Base-by-base conservation (phyloP, 306 rosid species). In the Prunus fruticosa region DNA sequence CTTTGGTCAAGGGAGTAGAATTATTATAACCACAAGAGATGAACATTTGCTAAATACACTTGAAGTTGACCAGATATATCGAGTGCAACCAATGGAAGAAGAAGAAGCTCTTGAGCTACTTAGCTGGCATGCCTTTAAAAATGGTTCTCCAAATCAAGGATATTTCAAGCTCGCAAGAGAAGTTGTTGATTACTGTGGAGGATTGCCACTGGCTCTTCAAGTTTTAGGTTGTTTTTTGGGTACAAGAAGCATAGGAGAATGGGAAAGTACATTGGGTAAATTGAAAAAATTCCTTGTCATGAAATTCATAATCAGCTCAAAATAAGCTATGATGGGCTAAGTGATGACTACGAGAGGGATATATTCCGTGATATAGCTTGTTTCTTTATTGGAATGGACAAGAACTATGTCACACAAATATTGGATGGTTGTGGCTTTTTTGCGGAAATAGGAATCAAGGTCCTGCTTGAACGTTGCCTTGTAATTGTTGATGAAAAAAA, bases 191-290 rank as follows among this genome's bases (percentile, higher is more conserved):
- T 82, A 79, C 11, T 77, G 76, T 62, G 64, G 80, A 11, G 88
- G 90, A 19, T 5, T 87, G 6, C 90, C 90, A 3, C 8, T 87
- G 18, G 90, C 88, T 11, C 84, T 84, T 54, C 62, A 82, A 72
- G 78, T 74, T 2, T 53, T 77, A 71, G 90, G 90, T 0, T 87
- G 83, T 47, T 74, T 51, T 25, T 50, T 87, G 6, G 28, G 0
- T 2, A 32, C 61, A 2, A 82, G 87, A 58, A 58, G 46, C 3
- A 12, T 2, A 58, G 0, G 1, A 2, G 79, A 78, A 3, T 87
- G 91, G 88, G 8, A 1, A 64, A 72, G 25, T n/a, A 70, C 71
- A 45, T 12, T 84, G 45, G 78, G 46, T 6, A 80, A 82, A 58
- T 15, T 87, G 41, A 8, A 80, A 28, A 0, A 47, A 80, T 78